Conservation (phyloP, 768 basidiomycete genomes). For the Postia placenta region DNA sequence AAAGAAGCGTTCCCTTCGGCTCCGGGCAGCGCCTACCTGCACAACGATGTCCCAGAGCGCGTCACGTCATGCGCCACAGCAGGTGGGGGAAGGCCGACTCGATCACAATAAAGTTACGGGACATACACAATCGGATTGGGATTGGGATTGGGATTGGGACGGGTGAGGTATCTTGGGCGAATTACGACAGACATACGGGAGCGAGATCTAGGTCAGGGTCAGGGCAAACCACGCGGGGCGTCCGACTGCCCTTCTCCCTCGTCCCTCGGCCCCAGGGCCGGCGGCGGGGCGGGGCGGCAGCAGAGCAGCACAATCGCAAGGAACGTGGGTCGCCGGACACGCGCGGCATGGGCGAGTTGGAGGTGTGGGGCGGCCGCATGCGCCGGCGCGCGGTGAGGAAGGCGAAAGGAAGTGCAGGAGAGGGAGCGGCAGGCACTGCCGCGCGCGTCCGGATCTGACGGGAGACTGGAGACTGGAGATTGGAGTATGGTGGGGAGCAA, state of each 20-base stretch:
- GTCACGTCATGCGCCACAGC: no score
- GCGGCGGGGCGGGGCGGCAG: neutral
- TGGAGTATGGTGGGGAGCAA: no score
- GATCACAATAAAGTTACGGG: neutral
- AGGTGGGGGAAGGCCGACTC: no score
- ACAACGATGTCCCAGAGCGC: no score
- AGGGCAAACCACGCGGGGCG: no score
- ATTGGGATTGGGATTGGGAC: no score
- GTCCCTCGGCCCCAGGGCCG: neutral
- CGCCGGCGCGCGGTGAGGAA: neutral
- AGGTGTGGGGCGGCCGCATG: neutral
- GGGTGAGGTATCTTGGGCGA: neutral
- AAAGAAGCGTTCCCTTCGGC: no score
- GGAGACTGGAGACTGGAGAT: neutral
- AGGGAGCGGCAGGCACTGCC: neutral
- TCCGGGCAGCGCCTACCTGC: no score
- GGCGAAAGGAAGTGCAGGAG: neutral
- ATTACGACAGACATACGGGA: neutral
- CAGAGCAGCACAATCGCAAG: neutral
- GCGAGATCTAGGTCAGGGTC: neutral
- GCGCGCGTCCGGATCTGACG: no score
- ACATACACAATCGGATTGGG: neutral
- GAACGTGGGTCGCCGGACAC: constrained; percentile 3
- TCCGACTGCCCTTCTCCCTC: neutral
- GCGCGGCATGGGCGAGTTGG: constrained; percentile 7